Base-by-base conservation (phyloP, 805 yeast genomes). In the Candida ortonii region DNA sequence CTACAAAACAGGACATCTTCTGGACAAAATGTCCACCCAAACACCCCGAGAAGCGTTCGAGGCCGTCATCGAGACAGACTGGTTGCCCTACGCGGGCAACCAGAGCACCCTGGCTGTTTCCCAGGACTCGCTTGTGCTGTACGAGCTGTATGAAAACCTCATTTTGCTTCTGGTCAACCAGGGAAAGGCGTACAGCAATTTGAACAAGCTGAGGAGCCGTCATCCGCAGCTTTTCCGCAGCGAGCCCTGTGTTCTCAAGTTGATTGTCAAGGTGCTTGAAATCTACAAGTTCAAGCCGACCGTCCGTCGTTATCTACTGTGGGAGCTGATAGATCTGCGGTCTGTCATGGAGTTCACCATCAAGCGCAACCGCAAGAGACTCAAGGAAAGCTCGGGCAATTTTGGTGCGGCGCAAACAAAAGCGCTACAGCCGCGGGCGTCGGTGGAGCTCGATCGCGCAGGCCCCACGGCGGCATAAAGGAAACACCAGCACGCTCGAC, bases 201-300 rank as follows among this genome's bases (percentile, higher is more conserved):
- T 87, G 36, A 71, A 71, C 7, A 66, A 67, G 19, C 47, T 85
- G 36, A 75, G 80, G 42, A 59, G 65, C 13, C 62, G 59, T 25
- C 61, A 68, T 36, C 78, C 80, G 1, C 65, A 65, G 7, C 54
- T 70, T 18, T 79, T 85, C 57, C 77, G 72, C 28, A 71, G 70
- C 35, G 59, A 53, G 30, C 70, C 76, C 9, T 72, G 66, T 2
- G 57, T 84, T 33, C 77, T 84, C 52, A 65, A 53, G 55, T 70
- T 67, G 50, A 77, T 65, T 32, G 65, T 67, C 59, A 67, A 61
- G 35, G 68, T 65, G 49, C 69, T 68, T 69, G 83, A 67, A 46
- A 65, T 57, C 54, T 87, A 61, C 66, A 71, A 69, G 30, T 84
- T 76, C 57, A 73, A 80, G 44, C 76, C 73, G 33, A 73, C 75